Evolutionary conservation across 1,284 basidiomycete species (phyloP).

Genomic region (Trichosporon inkin): DNA sequence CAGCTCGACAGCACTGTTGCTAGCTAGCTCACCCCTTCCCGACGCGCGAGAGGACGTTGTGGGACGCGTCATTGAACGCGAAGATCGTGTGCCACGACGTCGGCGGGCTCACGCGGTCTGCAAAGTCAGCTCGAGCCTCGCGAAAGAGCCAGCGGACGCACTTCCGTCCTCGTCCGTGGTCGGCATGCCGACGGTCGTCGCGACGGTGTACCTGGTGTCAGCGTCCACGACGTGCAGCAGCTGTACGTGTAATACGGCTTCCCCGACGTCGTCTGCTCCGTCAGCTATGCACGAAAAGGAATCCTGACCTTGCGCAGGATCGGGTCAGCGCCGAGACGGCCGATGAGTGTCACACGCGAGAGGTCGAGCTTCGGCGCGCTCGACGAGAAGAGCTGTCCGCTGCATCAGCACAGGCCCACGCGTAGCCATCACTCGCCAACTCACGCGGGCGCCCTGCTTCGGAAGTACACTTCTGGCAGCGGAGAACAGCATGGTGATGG

Average conservation of each 20-base stretch:
- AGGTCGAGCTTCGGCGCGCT: conserved; percentile 24
- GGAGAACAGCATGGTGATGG: conserved; percentile 15
- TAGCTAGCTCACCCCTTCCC: conserved; percentile 38
- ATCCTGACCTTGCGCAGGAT: conserved; percentile 28
- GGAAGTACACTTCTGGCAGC: neutral
- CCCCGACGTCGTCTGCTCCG: conserved; percentile 28
- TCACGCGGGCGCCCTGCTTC: conserved; percentile 14
- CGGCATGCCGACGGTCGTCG: conserved; percentile 30
- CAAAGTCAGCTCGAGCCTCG: neutral
- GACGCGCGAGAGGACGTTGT: conserved; percentile 28
- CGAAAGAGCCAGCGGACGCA: conserved; percentile 11
- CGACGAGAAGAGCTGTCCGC: neutral
- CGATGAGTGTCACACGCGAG: conserved; percentile 39
- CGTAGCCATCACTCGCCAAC: neutral
- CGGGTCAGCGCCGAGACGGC: conserved; percentile 43
- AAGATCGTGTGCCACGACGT: conserved; percentile 47
- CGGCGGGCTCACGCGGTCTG: conserved; percentile 24
- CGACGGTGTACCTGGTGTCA: conserved; percentile 36
- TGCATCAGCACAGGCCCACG: neutral
- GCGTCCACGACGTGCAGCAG: neutral
- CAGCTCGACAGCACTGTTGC: neutral
- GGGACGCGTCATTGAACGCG: conserved; percentile 38
- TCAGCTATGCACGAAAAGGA: neutral
- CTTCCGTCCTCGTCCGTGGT: conserved; percentile 26
- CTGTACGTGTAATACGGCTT: conserved; percentile 41